Conservation (phyloP, 441 rosid genomes). For the Populus hybrid region DNA sequence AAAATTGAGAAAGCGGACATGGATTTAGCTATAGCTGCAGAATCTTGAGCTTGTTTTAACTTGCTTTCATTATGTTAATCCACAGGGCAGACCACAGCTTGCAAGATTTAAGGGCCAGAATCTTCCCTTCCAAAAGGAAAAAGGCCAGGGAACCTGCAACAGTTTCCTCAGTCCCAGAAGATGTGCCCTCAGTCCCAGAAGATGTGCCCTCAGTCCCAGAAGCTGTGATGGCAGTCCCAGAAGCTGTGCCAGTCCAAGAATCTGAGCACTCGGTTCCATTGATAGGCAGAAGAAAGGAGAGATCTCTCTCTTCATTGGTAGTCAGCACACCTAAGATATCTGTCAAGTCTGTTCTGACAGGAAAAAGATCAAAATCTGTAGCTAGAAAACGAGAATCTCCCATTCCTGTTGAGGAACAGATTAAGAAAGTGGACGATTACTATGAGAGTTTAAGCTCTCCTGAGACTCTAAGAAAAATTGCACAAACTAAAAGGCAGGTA, state of each 20-base stretch:
- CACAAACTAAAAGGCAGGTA: slow-evolving; percentile 43
- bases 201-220: slow-evolving; percentile 19
- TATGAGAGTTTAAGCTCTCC: slow-evolving; percentile 40
- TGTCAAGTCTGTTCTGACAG: slow-evolving; percentile 36
- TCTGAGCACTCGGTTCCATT: slow-evolving; percentile 24
- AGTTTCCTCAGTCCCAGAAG: no score
- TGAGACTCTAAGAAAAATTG: slow-evolving; percentile 32
- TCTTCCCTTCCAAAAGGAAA: slow-evolving; percentile 45
- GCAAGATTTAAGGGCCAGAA: slow-evolving; percentile 57
- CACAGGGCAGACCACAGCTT: slow-evolving; percentile 66
- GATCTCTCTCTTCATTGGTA: slow-evolving; percentile 60
- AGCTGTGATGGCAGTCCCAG: slow-evolving; percentile 25
- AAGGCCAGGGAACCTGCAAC: slow-evolving; percentile 39
- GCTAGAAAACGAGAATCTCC: slow-evolving; percentile 38
- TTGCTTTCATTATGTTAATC: slow-evolving; percentile 1
- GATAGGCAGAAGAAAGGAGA: slow-evolving; percentile 55
- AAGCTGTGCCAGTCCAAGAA: slow-evolving; percentile 17
- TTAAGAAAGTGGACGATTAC: slow-evolving; percentile 12
- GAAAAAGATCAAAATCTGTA: slow-evolving; percentile 45
- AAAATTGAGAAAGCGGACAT: slow-evolving; percentile 4
- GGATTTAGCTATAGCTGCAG: not conserved
- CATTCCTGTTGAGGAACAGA: slow-evolving; percentile 28
- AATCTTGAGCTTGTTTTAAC: not conserved
- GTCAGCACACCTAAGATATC: slow-evolving; percentile 49
- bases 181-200: slow-evolving; percentile 23